A percentile compares a stretch with the other conserved stretches of the same genome.
Evolutionary conservation across 176 grass and related monocot species (phyloP).

Genomic region (Musa beccarii): DNA sequence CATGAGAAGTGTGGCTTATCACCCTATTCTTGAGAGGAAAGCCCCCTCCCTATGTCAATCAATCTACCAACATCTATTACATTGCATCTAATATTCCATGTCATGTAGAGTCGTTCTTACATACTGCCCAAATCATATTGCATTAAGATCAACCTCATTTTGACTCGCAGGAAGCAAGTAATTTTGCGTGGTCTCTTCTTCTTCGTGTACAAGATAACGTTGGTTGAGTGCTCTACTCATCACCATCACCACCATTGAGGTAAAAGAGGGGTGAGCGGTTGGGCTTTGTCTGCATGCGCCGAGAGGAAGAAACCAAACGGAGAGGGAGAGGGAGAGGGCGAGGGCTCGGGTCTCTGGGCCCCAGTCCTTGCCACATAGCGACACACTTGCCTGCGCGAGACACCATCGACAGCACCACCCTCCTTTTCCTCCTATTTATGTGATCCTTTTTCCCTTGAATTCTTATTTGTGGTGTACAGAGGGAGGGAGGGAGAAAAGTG

Average conservation of each 20-base stretch:
- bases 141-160: too few relatives aligned
- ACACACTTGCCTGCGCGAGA: conserved; percentile 27
- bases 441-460: neutral
- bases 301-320: conserved; percentile 11
- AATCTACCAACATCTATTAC: too few relatives aligned
- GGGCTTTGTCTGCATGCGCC: neutral
- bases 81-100: too few relatives aligned
- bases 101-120: too few relatives aligned
- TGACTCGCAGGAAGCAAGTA: too few relatives aligned
- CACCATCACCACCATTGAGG: neutral
- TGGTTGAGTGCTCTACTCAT: too few relatives aligned
- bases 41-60: too few relatives aligned
- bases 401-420: conserved; percentile 3
- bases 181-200: too few relatives aligned
- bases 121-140: too few relatives aligned
- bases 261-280: neutral
- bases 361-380: conserved; percentile 15
- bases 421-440: neutral
- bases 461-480: conserved; percentile 18
- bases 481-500: neutral
- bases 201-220: too few relatives aligned
- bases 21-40: too few relatives aligned
- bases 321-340: conserved; percentile 22
- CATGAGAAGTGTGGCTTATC: too few relatives aligned
- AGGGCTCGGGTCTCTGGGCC: conserved; percentile 24